phyloP scores from a whole-genome alignment of 192 early-diverging fungal species.

The Podila epigama region DNA sequence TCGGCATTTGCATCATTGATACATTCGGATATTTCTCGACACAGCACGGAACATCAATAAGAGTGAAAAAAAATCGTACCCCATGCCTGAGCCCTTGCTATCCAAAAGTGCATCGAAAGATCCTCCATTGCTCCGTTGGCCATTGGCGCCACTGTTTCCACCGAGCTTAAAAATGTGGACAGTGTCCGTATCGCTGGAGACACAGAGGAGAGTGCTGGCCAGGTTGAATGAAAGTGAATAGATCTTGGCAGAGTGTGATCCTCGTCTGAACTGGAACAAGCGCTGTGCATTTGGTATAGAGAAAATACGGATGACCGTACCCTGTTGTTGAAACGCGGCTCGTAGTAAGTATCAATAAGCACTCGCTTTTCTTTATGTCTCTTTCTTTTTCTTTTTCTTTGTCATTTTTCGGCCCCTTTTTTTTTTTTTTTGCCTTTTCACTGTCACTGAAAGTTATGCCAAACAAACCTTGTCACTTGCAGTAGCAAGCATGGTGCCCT shows the following conservation, averaged over 20 bases:
- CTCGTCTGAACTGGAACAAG: constrained; percentile 93
- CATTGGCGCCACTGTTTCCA: constrained; percentile 16
- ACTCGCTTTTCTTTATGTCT: background rate
- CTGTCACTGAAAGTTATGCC: too few relatives aligned
- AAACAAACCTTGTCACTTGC: constrained; percentile 98
- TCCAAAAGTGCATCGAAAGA: constrained; percentile 13
- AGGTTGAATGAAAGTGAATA: constrained; percentile 91
- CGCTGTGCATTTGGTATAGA: constrained; percentile 85
- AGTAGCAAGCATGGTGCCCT: constrained; percentile 94
- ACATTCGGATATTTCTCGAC: too few relatives aligned
- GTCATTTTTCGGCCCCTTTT: too few relatives aligned
- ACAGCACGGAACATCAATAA: too few relatives aligned
- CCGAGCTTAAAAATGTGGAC: constrained; percentile 90
- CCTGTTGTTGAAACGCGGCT: constrained; percentile 51
- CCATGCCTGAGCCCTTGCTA: constrained; percentile 16
- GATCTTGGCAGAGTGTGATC: constrained; percentile 91
- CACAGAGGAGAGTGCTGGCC: constrained; percentile 73
- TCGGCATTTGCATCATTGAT: background rate
- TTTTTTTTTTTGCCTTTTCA: too few relatives aligned
- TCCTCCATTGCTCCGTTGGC: constrained; percentile 15
- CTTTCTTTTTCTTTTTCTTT: background rate
- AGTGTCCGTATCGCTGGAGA: constrained; percentile 93
- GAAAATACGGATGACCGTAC: constrained; percentile 97
- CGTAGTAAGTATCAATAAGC: background rate
- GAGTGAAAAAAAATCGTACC: too few relatives aligned